Base-by-base conservation (phyloP, 768 basidiomycete genomes). In the Panellus pusillus region DNA sequence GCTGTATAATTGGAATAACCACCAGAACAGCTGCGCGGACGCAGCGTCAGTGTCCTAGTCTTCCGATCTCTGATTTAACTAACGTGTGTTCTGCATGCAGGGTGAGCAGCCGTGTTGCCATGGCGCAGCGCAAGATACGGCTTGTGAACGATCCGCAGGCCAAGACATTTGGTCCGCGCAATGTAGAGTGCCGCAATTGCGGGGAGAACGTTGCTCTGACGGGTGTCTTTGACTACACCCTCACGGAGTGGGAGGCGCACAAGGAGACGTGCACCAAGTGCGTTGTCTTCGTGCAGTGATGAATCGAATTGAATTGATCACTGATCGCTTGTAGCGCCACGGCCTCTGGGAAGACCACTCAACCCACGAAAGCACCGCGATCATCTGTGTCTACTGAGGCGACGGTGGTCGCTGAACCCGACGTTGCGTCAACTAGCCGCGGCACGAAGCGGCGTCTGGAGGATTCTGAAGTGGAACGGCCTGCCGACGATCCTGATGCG, bases 61-160 rank as follows among this genome's bases (percentile, higher is more conserved):
- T 28, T 32, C 17, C 9, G 47, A 39, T 9, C 18, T 15, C 38
- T 40, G 17, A 19, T 19, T 46, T 58, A 44, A 6, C 31, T 40
- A 18, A 55, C 40, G 6, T 37, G 36, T 45, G 24, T 35, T 47
- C 20, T 36, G 17, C 38, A 32, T 27, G 56, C 47, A 83, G 82
- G 46, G 84, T 83, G 6, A 79, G 76, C 59, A 79, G 78, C 51
- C 78, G 83, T 28, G 80, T 87, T 35, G 80, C 83, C 8, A 77
- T 80, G 15, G 79, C 83, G 14, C 82, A 86, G 58, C 76, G 87
- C 52, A 84, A 81, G 68, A 67, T 87, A 32, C 68, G 70, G 48
- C 68, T 89, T 54, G 74, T 87, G 29, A 89, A 87, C 57, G 87
- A 89, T 65, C 62, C 79, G 20, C 82, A 83, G 60, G 86, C 75